A percentile compares a stretch with the other conserved stretches of the same genome.
Evolutionary conservation across 202 grass and related monocot genomes (phyloP).

Genomic region (Bolboschoenoplectus hybrid): DNA sequence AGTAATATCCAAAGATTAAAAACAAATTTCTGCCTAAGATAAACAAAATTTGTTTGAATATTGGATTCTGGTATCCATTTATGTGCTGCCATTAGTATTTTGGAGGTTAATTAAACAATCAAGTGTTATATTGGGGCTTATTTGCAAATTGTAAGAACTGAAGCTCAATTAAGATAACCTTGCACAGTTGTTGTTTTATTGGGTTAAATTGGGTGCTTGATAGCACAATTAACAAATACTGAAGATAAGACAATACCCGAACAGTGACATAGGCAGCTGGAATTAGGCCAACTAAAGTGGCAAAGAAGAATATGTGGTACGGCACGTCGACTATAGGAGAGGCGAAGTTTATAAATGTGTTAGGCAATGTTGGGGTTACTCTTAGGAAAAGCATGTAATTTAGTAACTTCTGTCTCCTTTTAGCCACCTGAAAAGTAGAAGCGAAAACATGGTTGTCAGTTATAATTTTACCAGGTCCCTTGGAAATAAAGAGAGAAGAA

Average conservation of each 20-base stretch:
- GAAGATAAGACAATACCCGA: slow-evolving; percentile 55
- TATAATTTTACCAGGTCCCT: not conserved
- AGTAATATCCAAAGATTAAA: not conserved
- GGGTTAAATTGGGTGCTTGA: not conserved
- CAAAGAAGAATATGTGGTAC: slow-evolving; percentile 79
- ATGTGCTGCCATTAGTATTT: not conserved
- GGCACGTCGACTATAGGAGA: slow-evolving; percentile 97
- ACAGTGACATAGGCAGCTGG: slow-evolving; percentile 91
- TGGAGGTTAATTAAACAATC: not conserved
- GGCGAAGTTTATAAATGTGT: slow-evolving; percentile 98
- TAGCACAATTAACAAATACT: slow-evolving; percentile 14
- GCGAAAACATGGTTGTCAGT: slow-evolving; percentile 33
- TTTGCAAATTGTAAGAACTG: not conserved
- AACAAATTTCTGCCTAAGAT: not conserved
- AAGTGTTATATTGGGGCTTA: not conserved
- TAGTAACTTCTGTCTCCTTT: slow-evolving; percentile 88
- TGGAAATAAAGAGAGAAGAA: slow-evolving; percentile 10
- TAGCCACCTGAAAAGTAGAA: slow-evolving; percentile 63
- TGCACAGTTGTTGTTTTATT: not conserved
- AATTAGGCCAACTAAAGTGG: slow-evolving; percentile 81
- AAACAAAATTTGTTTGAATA: not conserved
- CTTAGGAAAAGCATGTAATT: slow-evolving; percentile 98
- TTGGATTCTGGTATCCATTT: not conserved
- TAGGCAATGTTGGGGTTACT: slow-evolving; percentile 96
- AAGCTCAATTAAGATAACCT: not conserved